Evolutionary conservation across 208 protist genomes (phyloP).

Genomic region (Leishmania gerbilli): DNA sequence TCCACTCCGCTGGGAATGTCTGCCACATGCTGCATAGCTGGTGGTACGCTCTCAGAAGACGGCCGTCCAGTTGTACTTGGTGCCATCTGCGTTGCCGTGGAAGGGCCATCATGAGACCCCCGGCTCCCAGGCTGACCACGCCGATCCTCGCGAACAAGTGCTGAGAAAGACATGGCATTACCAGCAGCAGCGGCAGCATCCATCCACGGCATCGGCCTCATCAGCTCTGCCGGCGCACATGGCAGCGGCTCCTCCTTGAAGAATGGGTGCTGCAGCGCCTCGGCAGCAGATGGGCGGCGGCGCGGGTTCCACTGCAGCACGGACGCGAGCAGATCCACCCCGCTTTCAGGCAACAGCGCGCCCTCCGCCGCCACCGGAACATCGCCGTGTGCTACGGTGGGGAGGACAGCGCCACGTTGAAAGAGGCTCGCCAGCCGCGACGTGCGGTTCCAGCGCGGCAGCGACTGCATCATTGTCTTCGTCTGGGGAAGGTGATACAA

Average conservation of each 20-base stretch:
- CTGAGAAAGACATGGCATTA: neutral
- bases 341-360: conserved; percentile 41
- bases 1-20: neutral
- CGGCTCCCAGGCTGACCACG: neutral
- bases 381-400: conserved; percentile 18
- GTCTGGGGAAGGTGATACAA: conserved; percentile 69
- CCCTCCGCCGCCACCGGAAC: conserved; percentile 22
- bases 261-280: conserved; percentile 81
- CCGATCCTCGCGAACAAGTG: neutral
- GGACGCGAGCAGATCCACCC: conserved; percentile 65
- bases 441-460: conserved; percentile 61
- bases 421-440: conserved; percentile 59
- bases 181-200: conserved; percentile 7
- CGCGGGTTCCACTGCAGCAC: conserved; percentile 85
- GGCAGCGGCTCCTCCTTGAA: conserved; percentile 77
- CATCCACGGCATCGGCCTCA: conserved; percentile 61
- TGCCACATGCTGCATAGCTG: conserved; percentile 3
- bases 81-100: neutral
- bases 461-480: conserved; percentile 49
- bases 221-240: conserved; percentile 61
- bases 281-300: conserved; percentile 64
- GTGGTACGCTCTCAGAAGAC: conserved; percentile 8
- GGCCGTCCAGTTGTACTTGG: neutral
- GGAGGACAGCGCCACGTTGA: conserved; percentile 15
- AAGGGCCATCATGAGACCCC: neutral